Evolutionary conservation across 441 rosid genomes (phyloP), one percentile per base, ranked within the genome.

Genomic region (Syzygium syzygioides): DNA sequence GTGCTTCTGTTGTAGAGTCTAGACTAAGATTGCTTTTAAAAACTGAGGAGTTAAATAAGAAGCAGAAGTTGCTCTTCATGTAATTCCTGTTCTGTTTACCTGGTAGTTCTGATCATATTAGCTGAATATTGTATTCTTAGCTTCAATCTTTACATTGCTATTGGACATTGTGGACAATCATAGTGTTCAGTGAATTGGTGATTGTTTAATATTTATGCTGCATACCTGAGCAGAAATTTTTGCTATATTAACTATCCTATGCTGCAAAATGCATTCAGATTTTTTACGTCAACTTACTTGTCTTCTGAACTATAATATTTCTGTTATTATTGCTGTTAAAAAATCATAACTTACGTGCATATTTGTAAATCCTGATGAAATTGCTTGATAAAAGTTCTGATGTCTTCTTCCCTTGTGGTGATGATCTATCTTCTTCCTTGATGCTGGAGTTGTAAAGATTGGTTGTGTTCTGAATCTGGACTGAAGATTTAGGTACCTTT

Each of bases 401-500:
- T 45, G 32, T 34, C 30, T 79, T 30, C 85, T 68, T 87, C 11
- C 14, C 8, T 48, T 50, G 20, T 50, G 19, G 50, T 55, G 55
- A 17, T 68, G 52, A 45, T 56, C 32, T 71, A 60, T 87, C 76
- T 25, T 84, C 57, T 86, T 41, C n/a, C n/a, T 76, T 3, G 83
- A 37, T 76, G 52, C 52, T 23, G 83, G 45, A 19, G 52, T 55
- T 32, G 30, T 54, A 34, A 85, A 85, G 52, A 85, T 34, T 85
- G 87, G 28, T 90, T 13, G 41, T 48, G 41, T 87, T 45, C 19
- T 86, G 48, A 37, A 88, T 56, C 60, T 86, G 53, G 23, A 83
- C 89, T 92, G 41, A 88, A 79, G 64, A 80, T 85, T 88, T 79
- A 45, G 55, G 37, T 55, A 55, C 55, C 26, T 60, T 62, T 88